phyloP scores from a whole-genome alignment of 2,329 filamentous ascomycete genomes.

The Botrytis deweyae region DNA sequence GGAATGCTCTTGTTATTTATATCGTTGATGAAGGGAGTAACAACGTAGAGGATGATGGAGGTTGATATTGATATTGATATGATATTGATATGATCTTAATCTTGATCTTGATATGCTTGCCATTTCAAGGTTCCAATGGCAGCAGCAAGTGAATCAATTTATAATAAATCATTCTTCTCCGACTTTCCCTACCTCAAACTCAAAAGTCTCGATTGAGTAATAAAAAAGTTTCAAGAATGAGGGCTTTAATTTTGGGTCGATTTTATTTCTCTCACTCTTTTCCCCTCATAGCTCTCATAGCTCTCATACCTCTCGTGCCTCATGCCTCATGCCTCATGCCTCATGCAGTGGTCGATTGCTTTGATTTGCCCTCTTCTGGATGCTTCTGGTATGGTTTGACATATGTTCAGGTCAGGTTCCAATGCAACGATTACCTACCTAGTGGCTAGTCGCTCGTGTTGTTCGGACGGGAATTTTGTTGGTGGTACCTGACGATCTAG shows the following conservation, averaged over 20 bases:
- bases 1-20: background rate
- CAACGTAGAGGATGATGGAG: background rate
- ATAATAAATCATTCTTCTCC: slow-evolving; percentile 4
- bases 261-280: background rate
- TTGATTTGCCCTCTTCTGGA: background rate
- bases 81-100: background rate
- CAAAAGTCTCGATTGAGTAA: slow-evolving; percentile 9
- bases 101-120: slow-evolving; percentile 4
- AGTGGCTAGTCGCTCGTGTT: slow-evolving; percentile 5
- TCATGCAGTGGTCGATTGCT: background rate
- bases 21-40: background rate
- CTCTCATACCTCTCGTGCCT: background rate
- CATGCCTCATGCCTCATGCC: slow-evolving; percentile 1
- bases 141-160: slow-evolving; percentile 11
- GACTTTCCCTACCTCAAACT: background rate
- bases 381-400: background rate
- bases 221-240: slow-evolving; percentile 3
- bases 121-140: slow-evolving; percentile 4
- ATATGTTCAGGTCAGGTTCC: background rate
- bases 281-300: background rate
- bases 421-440: background rate
- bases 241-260: background rate
- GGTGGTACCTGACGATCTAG: slow-evolving; percentile 21
- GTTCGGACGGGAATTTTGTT: background rate
- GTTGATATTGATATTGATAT: background rate